These are phyloP conservation scores for Candida saitoana DNA, from an alignment of 805 yeast species.

Conservation along the genomic window DNA sequence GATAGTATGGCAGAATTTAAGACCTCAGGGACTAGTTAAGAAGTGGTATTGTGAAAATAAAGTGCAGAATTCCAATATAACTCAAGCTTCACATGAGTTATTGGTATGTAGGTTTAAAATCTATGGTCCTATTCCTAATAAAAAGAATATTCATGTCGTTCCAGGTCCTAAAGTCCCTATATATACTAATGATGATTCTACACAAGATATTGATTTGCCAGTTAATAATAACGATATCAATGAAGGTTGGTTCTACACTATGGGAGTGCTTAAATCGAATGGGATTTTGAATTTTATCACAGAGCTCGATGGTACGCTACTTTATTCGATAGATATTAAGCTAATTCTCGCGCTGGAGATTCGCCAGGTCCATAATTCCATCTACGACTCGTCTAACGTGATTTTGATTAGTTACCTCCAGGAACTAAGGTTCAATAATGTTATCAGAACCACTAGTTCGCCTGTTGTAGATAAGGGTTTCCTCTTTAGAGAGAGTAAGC, in stretches of 20 bases:
- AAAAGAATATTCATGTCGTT: constrained; percentile 34
- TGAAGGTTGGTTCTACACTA: constrained; percentile 70
- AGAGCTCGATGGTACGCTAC: constrained; percentile 59
- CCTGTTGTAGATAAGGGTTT: constrained; percentile 21
- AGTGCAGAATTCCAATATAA: constrained; percentile 19
- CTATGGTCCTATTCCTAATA: constrained; percentile 56
- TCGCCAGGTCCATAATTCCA: constrained; percentile 57
- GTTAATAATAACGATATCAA: constrained; percentile 12
- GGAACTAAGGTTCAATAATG: constrained; percentile 46
- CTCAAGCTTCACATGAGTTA: constrained; percentile 31
- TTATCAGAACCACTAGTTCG: constrained; percentile 27
- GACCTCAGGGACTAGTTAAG: constrained; percentile 49
- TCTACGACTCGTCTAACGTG: constrained; percentile 56
- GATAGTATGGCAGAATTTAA: constrained; percentile 55
- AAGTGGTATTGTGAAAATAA: constrained; percentile 48
- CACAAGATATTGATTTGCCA: not conserved
- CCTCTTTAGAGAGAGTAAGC: constrained; percentile 31
- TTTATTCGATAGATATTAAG: constrained; percentile 57
- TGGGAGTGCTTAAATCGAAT: constrained; percentile 63
- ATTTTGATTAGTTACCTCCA: constrained; percentile 55
- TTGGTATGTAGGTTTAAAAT: constrained; percentile 63
- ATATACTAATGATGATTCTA: constrained; percentile 11
- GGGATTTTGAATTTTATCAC: constrained; percentile 58
- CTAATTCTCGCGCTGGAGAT: constrained; percentile 56
- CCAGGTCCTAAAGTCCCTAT: constrained; percentile 37